Conservation (phyloP, 306 rosid species). For the Cyamopsis tetragonoloba region DNA sequence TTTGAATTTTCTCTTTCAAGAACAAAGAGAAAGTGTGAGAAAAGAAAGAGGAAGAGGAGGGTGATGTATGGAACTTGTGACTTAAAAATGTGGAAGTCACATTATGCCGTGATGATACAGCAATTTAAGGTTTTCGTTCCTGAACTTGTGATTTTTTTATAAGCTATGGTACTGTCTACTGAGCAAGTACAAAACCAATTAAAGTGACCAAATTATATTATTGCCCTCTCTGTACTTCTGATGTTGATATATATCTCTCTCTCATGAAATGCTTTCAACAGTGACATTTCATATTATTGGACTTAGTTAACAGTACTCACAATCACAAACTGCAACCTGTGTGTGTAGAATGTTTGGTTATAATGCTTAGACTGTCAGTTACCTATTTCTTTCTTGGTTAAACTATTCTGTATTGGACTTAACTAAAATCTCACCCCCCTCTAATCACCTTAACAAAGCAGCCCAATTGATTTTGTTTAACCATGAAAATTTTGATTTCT, state of each 20-base stretch:
- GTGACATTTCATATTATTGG: not conserved
- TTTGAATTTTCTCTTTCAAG: not conserved
- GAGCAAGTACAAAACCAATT: constrained; percentile 18
- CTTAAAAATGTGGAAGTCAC: constrained; percentile 26
- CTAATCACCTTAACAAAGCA: not conserved
- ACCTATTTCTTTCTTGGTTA: not conserved
- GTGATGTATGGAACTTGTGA: not conserved
- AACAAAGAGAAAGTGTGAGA: not conserved
- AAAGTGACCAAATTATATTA: constrained; percentile 7
- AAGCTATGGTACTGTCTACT: constrained; percentile 6
- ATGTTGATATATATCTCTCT: constrained; percentile 33
- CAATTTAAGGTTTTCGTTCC: constrained; percentile 29
- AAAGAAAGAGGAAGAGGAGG: not conserved
- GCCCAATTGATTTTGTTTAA: not conserved
- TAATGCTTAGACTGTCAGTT: not conserved
- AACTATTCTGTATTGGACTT: not conserved
- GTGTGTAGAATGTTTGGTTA: constrained; percentile 14
- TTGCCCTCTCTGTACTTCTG: constrained; percentile 4
- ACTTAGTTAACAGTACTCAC: not conserved
- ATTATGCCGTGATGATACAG: constrained; percentile 4
- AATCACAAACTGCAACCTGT: not conserved
- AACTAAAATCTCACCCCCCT: not conserved
- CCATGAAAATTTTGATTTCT: not conserved
- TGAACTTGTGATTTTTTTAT: constrained; percentile 1
- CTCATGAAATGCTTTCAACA: not conserved